Conservation (phyloP, 192 early-diverging fungal species). For the Lobosporangium transversale region DNA sequence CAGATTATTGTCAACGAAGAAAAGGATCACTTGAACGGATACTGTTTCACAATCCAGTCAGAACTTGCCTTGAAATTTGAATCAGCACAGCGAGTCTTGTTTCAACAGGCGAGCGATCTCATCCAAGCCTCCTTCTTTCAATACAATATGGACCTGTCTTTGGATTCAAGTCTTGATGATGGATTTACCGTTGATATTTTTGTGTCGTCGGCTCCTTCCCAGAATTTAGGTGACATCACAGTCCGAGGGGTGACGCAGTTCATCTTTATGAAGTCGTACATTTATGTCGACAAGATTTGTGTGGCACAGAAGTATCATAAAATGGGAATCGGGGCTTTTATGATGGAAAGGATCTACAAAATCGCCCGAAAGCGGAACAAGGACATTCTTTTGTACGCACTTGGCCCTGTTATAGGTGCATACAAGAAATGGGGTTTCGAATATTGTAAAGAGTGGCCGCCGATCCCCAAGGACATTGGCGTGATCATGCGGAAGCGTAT, state of each 20-base stretch:
- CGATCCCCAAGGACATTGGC: conserved; percentile 40
- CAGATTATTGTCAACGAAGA: conserved; percentile 6
- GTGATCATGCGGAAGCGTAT: conserved; percentile 50
- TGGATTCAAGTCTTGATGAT: conserved; percentile 53
- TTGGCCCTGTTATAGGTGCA: conserved; percentile 32
- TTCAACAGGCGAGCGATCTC: conserved; percentile 38
- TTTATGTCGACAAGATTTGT: conserved; percentile 57
- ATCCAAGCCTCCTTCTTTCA: conserved; percentile 27
- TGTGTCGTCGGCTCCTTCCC: conserved; percentile 17
- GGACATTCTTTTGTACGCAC: conserved; percentile 53
- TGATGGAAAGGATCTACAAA: conserved; percentile 44
- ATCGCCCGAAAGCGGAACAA: conserved; percentile 40
- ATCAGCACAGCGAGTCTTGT: conserved; percentile 27
- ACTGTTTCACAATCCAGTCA: conserved; percentile 45
- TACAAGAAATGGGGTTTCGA: conserved; percentile 53
- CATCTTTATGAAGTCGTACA: conserved; percentile 55
- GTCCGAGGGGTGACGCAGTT: conserved; percentile 53
- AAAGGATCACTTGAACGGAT: conserved; percentile 13
- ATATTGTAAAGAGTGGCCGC: conserved; percentile 53
- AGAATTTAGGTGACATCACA: conserved; percentile 15
- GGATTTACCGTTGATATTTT: conserved; percentile 55
- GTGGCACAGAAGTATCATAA: conserved; percentile 50
- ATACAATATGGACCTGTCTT: conserved; percentile 49
- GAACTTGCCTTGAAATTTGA: conserved; percentile 38
- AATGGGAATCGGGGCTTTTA: conserved; percentile 42